Base-by-base conservation (phyloP, 345 rosid species). In the Salix arbutifolia region DNA sequence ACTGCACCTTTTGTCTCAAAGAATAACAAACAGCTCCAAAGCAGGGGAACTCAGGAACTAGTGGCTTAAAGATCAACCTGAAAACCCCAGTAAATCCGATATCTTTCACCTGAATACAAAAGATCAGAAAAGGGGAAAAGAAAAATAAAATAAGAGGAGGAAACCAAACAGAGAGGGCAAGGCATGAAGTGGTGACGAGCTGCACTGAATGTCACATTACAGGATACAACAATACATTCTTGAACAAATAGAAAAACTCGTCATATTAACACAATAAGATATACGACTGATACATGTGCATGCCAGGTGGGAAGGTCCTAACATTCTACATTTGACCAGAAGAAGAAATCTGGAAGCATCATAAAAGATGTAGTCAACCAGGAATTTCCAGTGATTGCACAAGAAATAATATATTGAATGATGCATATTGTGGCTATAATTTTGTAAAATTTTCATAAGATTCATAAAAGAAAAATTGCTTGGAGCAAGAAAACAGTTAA, bases 31-130 rank as follows among this genome's bases (percentile, higher is more conserved):
- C 90, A 73, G 99, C 99, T 88, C 98, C 99, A 83, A 96, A 96
- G 89, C 99, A 90, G 81, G 99, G 99, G 74, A 96, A 87, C 79
- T 94, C 98, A 18, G 88, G 85, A 79, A 96, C 98, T 33, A 94
- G 84, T 25, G 99, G 99, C 91, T 87, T 94, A 81, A 96, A 94
- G 75, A 94, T 92, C 86, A 96, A 88, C 88, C 99, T 91, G 89
- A 96, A 96, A 84, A 96, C 94, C 86, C 99, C 99, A 67, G 99
- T 91, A 81, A 96, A 96, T 84, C 95, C 97, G 74, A 94, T 87
- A 85, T 96, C 86, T 86, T 92, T 96, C 78, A 96, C 99, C 99
- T 96, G 78, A 67, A 72, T 64, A 76, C 38, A 81, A 85, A 80
- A 62, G 37, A 48, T 52, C 44, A 74, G 65, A 75, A 65, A 71